Conservation (phyloP, 371 early-diverging fungal genomes). For the Dichotomocladium elegans region DNA sequence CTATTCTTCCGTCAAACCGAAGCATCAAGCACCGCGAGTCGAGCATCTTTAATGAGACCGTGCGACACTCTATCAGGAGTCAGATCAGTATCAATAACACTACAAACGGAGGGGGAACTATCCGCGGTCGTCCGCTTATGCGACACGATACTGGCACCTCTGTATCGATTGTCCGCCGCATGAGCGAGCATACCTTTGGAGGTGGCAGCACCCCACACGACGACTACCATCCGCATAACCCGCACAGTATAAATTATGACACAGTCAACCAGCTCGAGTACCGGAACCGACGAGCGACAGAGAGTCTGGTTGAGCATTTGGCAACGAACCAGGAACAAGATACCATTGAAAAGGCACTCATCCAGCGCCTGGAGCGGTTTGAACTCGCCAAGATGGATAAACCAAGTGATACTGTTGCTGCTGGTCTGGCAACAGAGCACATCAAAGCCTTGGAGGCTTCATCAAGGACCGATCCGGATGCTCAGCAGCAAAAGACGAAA, state of each 20-base stretch:
- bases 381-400: slow-evolving; percentile 16
- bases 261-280: not conserved
- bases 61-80: slow-evolving; percentile 29
- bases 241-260: too few species aligned
- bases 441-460: slow-evolving; percentile 32
- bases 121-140: slow-evolving; percentile 14
- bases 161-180: not conserved
- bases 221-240: not conserved
- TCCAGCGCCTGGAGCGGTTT: slow-evolving; percentile 31
- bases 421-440: slow-evolving; percentile 34
- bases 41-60: slow-evolving; percentile 32
- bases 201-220: not conserved
- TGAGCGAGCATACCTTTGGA: slow-evolving; percentile 7
- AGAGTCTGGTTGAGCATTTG: slow-evolving; percentile 4
- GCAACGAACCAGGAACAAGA: slow-evolving; percentile 15
- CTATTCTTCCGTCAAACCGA: slow-evolving; percentile 26
- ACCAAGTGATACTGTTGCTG: slow-evolving; percentile 39
- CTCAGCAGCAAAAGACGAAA: not conserved
- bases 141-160: slow-evolving; percentile 12
- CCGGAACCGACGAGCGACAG: slow-evolving; percentile 3
- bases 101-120: not conserved
- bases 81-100: slow-evolving; percentile 6
- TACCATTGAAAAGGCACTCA: slow-evolving; percentile 25
- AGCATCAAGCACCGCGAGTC: slow-evolving; percentile 30
- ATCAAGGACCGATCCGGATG: not conserved